These are phyloP conservation scores for Castanea sativa DNA, from an alignment of 306 rosid genomes.

Conservation along the genomic window DNA sequence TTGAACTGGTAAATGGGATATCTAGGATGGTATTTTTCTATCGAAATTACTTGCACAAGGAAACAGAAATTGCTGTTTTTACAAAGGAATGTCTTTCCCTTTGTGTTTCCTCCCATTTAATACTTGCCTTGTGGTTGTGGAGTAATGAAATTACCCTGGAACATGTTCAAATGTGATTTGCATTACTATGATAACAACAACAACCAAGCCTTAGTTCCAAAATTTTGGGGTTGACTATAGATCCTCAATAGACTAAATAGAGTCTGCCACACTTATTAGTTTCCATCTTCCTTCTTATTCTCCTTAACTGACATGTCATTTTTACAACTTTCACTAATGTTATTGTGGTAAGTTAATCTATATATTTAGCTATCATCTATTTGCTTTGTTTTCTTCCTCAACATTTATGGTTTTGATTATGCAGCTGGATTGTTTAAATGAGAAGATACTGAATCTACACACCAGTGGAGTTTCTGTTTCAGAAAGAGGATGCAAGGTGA, in stretches of 20 bases:
- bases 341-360: not conserved
- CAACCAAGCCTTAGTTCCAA: no score
- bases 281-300: no score
- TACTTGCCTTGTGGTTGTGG: not conserved
- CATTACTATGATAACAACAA: not conserved
- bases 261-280: no score
- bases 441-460: slow-evolving; percentile 41
- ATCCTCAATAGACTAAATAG: no score
- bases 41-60: slow-evolving; percentile 9
- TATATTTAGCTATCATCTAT: not conserved
- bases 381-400: slow-evolving; percentile 17
- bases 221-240: no score
- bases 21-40: not conserved
- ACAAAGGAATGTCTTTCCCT: not conserved
- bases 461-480: slow-evolving; percentile 11
- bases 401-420: slow-evolving; percentile 17
- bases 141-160: not conserved
- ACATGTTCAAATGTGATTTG: not conserved
- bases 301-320: no score
- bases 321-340: no score
- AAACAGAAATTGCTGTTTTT: slow-evolving; percentile 2
- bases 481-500: slow-evolving; percentile 46
- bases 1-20: not conserved
- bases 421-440: slow-evolving; percentile 88
- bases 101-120: not conserved